Base-by-base conservation (phyloP, 768 basidiomycete genomes). In the Hebeloma cylindrosporum region DNA sequence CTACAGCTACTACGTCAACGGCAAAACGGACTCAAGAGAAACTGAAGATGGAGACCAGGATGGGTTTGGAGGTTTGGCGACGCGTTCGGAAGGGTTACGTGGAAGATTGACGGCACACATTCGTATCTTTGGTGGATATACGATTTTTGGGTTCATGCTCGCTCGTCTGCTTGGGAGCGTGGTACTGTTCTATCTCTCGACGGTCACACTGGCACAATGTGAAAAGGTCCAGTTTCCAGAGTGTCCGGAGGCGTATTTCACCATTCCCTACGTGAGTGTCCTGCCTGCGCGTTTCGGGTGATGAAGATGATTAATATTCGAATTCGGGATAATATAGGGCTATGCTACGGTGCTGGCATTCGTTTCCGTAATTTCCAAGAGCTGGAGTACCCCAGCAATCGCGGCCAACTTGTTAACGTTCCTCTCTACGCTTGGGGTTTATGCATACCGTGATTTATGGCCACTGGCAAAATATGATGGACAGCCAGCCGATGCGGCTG, bases 401-500 rank as follows among this genome's bases (percentile, higher is more conserved):
- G 41, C 46, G 26, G 63, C 65, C 42, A 47, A 64, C 32, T 57
- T 44, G 32, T 7, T 53, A 7, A 16, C 69, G 14, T 52, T 68
- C 1, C 40, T 69, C 23, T 68, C 43, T 39, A 64, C 54, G 52
- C 66, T 52, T 67, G 51, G 42, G 1, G 65, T 80, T 1, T 84
- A 75, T 54, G 52, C 61, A 10, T 75, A 78, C 54, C 71, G 80
- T 25, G 72, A 79, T 50, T 34, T 85, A 4, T 80, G 70, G 63
- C 82, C 83, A 4, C 54, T 84, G 6, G 65, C 70, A 20, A 80
- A 75, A 4, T 77, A 62, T 53, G 63, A 66, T 11, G 57, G 70
- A 11, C 17, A 23, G 8, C 76, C 80, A 1, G 45, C 61, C 13
- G 83, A 84, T 52, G 59, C 51, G 2, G 52, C 51, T 0, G 71